Percentiles rank a stretch among this genome's conserved stretches.
Conservation (phyloP, 805 yeast species). For the Candida nemodendra region DNA sequence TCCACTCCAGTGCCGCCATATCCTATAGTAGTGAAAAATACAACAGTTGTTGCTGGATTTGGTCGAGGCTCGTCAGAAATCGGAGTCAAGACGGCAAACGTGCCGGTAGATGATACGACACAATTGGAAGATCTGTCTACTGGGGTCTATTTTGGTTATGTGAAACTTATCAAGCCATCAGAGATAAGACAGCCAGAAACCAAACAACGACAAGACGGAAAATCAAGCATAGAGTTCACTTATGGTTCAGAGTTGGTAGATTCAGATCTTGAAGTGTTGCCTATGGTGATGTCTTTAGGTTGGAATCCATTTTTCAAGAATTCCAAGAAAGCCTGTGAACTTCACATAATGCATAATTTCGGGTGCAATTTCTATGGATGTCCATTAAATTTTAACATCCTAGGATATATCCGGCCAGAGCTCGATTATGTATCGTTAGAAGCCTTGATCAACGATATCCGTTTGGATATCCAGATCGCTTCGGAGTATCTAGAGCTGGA, state of each 20-base stretch:
- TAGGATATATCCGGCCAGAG: conserved; percentile 93
- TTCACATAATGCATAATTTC: conserved; percentile 81
- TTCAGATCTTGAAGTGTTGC: conserved; percentile 49
- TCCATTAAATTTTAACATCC: conserved; percentile 57
- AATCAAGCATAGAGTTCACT: conserved; percentile 50
- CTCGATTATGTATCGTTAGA: conserved; percentile 77
- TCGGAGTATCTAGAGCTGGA: conserved; percentile 43
- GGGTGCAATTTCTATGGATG: conserved; percentile 79
- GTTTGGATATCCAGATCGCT: conserved; percentile 74
- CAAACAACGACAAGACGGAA: conserved; percentile 35
- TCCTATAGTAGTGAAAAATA: conserved; percentile 47
- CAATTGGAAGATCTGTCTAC: conserved; percentile 45
- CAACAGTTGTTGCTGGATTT: conserved; percentile 72
- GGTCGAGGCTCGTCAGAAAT: conserved; percentile 94
- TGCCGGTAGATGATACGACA: conserved; percentile 54
- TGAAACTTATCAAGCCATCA: conserved; percentile 15
- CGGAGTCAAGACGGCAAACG: conserved; percentile 95
- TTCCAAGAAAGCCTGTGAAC: conserved; percentile 76
- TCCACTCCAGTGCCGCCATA: conserved; percentile 41
- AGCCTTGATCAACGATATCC: conserved; percentile 81
- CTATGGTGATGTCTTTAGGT: conserved; percentile 95
- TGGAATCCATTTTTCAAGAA: conserved; percentile 92
- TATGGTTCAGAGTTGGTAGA: conserved; percentile 55
- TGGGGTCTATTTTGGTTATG: conserved; percentile 90
- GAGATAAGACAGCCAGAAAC: conserved; percentile 19